A percentile compares a stretch with the other conserved stretches of the same genome.
These are phyloP conservation scores for Candida buenavistaensis DNA, from an alignment of 1,139 yeast species.

Conservation along the genomic window DNA sequence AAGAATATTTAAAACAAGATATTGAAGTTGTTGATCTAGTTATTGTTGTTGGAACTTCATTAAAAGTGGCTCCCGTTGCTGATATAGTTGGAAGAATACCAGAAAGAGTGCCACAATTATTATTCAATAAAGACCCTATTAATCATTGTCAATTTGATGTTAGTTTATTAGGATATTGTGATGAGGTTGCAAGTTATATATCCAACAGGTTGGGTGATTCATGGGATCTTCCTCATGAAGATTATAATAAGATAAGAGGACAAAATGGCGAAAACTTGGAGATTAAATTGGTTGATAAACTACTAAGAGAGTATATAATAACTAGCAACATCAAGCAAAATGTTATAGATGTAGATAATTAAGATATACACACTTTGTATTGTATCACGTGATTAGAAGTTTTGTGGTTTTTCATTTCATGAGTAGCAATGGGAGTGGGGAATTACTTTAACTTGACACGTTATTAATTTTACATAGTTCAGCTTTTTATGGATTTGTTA, in stretches of 20 bases:
- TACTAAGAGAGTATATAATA: slow-evolving; percentile 24
- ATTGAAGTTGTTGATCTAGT: slow-evolving; percentile 72
- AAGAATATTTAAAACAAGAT: slow-evolving; percentile 59
- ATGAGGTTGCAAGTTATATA: slow-evolving; percentile 74
- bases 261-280: slow-evolving; percentile 20
- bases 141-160: slow-evolving; percentile 80
- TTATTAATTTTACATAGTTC: too few species aligned
- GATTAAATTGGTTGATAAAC: slow-evolving; percentile 21
- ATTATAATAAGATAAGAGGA: slow-evolving; percentile 22
- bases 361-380: too few species aligned
- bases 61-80: slow-evolving; percentile 95
- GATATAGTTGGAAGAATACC: slow-evolving; percentile 81
- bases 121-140: slow-evolving; percentile 81
- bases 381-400: too few species aligned
- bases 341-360: too few species aligned
- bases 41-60: slow-evolving; percentile 88
- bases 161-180: slow-evolving; percentile 80
- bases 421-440: too few species aligned
- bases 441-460: too few species aligned
- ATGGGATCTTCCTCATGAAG: slow-evolving; percentile 68
- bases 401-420: too few species aligned
- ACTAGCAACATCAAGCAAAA: too few species aligned
- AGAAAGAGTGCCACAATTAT: slow-evolving; percentile 73
- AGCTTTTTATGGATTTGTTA: too few species aligned
- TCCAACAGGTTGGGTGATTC: slow-evolving; percentile 48